Conservation (phyloP, 306 rosid species). For the Cercis canadensis region DNA sequence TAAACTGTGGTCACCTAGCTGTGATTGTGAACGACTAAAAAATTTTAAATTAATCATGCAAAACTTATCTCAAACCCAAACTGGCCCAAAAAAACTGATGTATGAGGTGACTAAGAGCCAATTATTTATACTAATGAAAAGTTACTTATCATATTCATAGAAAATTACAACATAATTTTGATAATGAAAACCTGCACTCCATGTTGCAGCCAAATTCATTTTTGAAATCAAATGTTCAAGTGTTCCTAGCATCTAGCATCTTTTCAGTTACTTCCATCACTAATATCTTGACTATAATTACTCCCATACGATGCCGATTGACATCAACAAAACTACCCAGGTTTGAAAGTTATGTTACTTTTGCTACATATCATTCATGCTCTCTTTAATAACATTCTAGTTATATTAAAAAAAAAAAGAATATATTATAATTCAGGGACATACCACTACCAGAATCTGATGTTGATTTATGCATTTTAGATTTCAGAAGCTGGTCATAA, state of each 20-base stretch:
- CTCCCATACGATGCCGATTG: not conserved
- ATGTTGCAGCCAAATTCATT: not conserved
- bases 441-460: no score
- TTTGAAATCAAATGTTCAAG: slow-evolving; percentile 1
- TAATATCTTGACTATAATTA: slow-evolving; percentile 9
- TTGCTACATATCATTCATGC: not conserved
- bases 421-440: no score
- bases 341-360: not conserved
- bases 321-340: not conserved
- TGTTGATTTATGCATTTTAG: no score
- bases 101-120: not conserved
- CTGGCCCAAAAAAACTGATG: not conserved
- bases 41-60: not conserved
- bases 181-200: not conserved
- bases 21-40: not conserved
- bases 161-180: not conserved
- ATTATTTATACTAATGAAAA: not conserved
- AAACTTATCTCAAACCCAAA: not conserved
- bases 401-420: no score
- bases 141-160: not conserved
- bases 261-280: not conserved
- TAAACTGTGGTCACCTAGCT: slow-evolving; percentile 19
- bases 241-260: slow-evolving; percentile 13
- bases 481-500: no score
- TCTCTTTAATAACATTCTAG: no score